Percentiles rank a stretch among this genome's conserved stretches.
These are phyloP conservation scores for Gautieria morchelliformis DNA, from an alignment of 768 basidiomycete species.

Conservation along the genomic window DNA sequence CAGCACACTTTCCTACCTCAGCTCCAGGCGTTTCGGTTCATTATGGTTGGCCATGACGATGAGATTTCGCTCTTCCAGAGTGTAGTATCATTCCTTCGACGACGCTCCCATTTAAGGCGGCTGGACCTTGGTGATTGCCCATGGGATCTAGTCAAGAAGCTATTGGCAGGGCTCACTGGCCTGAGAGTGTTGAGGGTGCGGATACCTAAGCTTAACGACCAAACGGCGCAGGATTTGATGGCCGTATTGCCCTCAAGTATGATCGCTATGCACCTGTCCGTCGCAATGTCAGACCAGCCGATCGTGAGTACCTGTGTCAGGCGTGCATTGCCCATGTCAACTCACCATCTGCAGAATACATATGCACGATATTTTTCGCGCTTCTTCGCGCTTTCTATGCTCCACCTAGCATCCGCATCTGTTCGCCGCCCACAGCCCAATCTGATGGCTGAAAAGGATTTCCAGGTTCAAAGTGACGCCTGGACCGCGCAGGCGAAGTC, in stretches of 20 bases:
- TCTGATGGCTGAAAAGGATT: slow-evolving; percentile 47
- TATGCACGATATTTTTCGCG: slow-evolving; percentile 38
- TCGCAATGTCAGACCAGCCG: slow-evolving; percentile 38
- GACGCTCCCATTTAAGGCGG: slow-evolving; percentile 37
- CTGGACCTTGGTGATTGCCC: slow-evolving; percentile 59
- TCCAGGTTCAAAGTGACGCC: slow-evolving; percentile 43
- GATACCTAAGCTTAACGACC: slow-evolving; percentile 39
- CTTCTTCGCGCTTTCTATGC: slow-evolving; percentile 46
- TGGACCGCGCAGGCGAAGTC: slow-evolving; percentile 43
- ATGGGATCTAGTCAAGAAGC: slow-evolving; percentile 45
- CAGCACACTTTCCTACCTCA: slow-evolving; percentile 53
- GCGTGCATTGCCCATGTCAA: background rate
- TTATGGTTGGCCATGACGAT: slow-evolving; percentile 55
- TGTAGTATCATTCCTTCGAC: slow-evolving; percentile 44
- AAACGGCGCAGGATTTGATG: slow-evolving; percentile 30
- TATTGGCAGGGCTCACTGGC: slow-evolving; percentile 41
- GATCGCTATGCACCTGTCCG: slow-evolving; percentile 44
- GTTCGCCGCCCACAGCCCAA: slow-evolving; percentile 41
- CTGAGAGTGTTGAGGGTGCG: slow-evolving; percentile 50
- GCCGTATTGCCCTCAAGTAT: slow-evolving; percentile 30
- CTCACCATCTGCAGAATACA: slow-evolving; percentile 32
- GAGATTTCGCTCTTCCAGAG: slow-evolving; percentile 41
- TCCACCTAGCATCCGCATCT: slow-evolving; percentile 44
- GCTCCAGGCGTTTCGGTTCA: slow-evolving; percentile 53
- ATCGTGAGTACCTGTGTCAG: slow-evolving; percentile 29